Conservation (phyloP, 345 rosid species). For the Noccaea bulbosa region DNA sequence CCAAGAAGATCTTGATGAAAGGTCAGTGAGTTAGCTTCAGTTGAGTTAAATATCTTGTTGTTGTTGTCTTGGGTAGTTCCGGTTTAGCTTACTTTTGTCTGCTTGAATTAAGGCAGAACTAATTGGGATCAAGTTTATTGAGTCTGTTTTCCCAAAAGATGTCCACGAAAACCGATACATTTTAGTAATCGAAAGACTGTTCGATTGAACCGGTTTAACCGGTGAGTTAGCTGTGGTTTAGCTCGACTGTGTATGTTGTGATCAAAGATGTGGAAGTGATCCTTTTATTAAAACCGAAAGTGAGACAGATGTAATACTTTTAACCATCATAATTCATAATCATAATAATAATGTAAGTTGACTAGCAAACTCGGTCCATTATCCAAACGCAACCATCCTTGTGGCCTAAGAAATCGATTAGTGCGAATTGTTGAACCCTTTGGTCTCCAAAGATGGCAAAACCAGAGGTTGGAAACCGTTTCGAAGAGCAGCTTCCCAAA, state of each 20-base stretch:
- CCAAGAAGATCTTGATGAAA: constrained; percentile 16
- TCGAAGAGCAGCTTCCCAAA: constrained; percentile 62
- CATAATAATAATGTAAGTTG: too few species aligned
- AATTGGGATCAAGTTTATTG: neutral
- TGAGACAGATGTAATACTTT: too few species aligned
- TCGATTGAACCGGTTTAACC: neutral
- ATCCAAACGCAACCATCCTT: neutral
- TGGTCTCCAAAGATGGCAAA: constrained; percentile 33
- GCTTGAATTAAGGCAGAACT: neutral
- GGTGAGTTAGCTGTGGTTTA: too few species aligned
- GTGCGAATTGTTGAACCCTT: neutral
- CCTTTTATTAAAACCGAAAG: too few species aligned
- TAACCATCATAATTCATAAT: too few species aligned
- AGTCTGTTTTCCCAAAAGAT: constrained; percentile 8
- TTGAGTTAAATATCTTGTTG: constrained; percentile 3
- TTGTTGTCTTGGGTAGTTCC: neutral
- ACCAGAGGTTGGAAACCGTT: constrained; percentile 61
- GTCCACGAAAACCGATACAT: neutral
- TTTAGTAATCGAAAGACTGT: neutral
- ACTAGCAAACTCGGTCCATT: neutral
- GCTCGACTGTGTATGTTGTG: too few species aligned
- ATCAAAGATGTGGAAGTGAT: too few species aligned
- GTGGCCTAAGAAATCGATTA: neutral
- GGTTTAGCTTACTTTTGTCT: neutral
- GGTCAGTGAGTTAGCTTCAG: constrained; percentile 23